Conservation (phyloP, 192 early-diverging fungal genomes). For the Phycomyces nitens region DNA sequence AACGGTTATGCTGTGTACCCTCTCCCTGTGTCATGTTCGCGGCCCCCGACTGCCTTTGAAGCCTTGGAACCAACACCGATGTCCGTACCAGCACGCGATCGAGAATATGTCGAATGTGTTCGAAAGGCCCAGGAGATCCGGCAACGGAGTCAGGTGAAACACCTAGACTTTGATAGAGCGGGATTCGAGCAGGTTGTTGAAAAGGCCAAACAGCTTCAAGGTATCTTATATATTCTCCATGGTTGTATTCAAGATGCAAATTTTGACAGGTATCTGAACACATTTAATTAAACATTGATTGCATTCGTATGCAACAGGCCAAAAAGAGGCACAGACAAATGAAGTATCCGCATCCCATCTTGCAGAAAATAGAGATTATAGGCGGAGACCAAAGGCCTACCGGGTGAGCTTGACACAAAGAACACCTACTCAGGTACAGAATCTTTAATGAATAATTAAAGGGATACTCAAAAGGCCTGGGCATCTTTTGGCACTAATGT, state of each 20-base stretch:
- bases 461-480: no score
- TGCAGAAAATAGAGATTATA: slow-evolving; percentile 1
- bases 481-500: no score
- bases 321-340: background rate
- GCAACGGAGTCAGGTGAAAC: no score
- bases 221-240: no score
- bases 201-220: no score
- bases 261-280: no score
- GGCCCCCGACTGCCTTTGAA: background rate
- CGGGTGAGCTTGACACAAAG: background rate
- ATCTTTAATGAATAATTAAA: no score
- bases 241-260: no score
- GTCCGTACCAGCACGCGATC: background rate
- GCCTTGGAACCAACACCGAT: background rate
- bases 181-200: no score
- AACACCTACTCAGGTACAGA: background rate
- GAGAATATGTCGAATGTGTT: background rate
- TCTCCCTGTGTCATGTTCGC: background rate
- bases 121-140: background rate
- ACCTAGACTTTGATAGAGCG: no score
- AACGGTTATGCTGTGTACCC: slow-evolving; percentile 1
- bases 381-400: background rate
- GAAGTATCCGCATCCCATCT: background rate
- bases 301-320: no score
- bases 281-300: no score